Evolutionary conservation across 2,329 filamentous ascomycete genomes (phyloP).

Genomic region (Aspergillus neotritici): DNA sequence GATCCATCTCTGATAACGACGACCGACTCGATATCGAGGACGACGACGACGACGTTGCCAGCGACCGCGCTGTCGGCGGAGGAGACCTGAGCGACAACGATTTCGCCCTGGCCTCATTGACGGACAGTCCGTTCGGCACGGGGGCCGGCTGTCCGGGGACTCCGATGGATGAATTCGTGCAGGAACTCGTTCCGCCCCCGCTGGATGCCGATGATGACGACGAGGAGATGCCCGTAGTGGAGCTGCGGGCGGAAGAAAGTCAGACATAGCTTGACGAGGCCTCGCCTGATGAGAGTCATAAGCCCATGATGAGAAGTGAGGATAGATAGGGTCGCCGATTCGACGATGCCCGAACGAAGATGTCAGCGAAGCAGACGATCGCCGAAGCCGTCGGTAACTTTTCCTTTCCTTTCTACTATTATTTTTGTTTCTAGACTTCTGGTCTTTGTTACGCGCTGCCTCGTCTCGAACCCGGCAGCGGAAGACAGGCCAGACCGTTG

Average conservation of each 20-base stretch:
- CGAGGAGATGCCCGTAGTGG: slow-evolving; percentile 39
- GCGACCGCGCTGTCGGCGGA: slow-evolving; percentile 37
- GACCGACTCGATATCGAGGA: slow-evolving; percentile 18
- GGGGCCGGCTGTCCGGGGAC: slow-evolving; percentile 16
- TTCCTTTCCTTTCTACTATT: slow-evolving; percentile 1
- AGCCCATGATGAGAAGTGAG: too few relatives aligned
- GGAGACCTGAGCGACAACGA: slow-evolving; percentile 32
- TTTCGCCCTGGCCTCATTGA: slow-evolving; percentile 25
- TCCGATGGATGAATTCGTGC: slow-evolving; percentile 25
- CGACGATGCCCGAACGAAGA: slow-evolving; percentile 3
- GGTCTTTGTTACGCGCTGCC: too few relatives aligned
- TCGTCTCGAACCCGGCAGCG: too few relatives aligned
- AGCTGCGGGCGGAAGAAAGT: slow-evolving; percentile 36
- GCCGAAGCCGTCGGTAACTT: neutral
- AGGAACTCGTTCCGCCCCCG: slow-evolving; percentile 26
- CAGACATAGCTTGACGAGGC: too few relatives aligned
- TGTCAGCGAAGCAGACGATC: slow-evolving; percentile 6
- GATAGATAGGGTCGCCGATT: slow-evolving; percentile 4
- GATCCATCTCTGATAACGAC: slow-evolving; percentile 27
- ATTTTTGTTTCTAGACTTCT: neutral
- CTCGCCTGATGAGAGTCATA: too few relatives aligned
- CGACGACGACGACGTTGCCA: slow-evolving; percentile 30
- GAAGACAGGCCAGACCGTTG: too few relatives aligned
- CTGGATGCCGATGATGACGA: slow-evolving; percentile 25
- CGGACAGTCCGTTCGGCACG: slow-evolving; percentile 21